These are phyloP conservation scores for Chondrus crispus DNA, from an alignment of 23 red algal genomes.

Conservation along the genomic window DNA sequence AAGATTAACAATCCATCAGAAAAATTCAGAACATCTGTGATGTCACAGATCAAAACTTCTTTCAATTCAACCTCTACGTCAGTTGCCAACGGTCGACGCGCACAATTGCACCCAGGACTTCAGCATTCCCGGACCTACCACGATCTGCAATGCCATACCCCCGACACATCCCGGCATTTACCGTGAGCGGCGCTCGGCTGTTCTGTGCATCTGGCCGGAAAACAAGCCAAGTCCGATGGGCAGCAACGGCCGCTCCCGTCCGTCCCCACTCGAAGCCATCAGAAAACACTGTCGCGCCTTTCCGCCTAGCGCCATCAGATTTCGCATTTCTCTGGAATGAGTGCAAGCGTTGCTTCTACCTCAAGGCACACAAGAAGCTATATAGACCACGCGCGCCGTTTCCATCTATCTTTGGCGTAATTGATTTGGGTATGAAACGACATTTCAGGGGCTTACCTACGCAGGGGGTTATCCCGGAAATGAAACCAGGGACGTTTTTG, in stretches of 20 bases:
- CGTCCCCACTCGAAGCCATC: neutral
- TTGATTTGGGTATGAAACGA: constrained; percentile 81
- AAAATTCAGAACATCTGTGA: no score
- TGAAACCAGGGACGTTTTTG: constrained; percentile 56
- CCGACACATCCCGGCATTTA: no score
- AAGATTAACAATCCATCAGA: no score
- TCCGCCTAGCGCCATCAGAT: constrained; percentile 52
- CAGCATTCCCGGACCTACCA: no score
- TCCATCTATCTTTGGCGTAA: constrained; percentile 70
- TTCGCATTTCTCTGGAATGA: constrained; percentile 64
- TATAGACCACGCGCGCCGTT: constrained; percentile 64
- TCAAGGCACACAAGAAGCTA: constrained; percentile 33
- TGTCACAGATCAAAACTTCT: no score
- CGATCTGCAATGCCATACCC: no score
- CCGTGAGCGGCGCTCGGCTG: no score
- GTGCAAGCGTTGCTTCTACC: constrained; percentile 90
- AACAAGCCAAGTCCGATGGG: no score
- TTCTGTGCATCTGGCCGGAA: no score
- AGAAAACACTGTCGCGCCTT: neutral
- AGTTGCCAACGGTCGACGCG: no score
- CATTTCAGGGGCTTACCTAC: constrained; percentile 73
- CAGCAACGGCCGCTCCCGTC: neutral
- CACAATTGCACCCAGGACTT: no score
- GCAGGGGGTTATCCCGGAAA: constrained; percentile 47
- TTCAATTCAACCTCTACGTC: no score